Evolutionary conservation across 164 flowering plant species (phyloP), one percentile per base, ranked within the genome.

Genomic region (Tetrastigma voinierianum): DNA sequence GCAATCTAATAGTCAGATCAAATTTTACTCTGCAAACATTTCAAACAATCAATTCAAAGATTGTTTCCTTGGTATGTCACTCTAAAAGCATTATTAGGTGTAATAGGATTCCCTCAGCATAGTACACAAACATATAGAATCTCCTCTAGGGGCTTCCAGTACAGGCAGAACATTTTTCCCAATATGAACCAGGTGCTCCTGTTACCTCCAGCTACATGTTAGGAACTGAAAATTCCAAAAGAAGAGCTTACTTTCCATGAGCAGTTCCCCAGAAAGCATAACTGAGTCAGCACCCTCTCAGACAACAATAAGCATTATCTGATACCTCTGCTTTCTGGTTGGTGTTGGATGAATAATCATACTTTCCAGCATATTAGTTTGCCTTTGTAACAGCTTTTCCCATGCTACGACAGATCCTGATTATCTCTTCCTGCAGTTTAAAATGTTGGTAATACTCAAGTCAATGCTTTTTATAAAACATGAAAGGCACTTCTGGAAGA

Each of bases 201-300:
- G 12, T 61, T 46, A 14, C 19, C 61, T 9, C 47, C 45, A 45
- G 56, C 17, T 9, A 48, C 43, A 24, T 19, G 46, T 18, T 44
- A 17, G 13, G 10, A 44, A 54, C 43, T 18, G 60, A 17, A 58
- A 46, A 23, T 10, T 14, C n/a, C 1, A 7, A 59, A 59, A 46
- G 44, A 23, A 60, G 49, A 51, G 70, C 97, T n/a, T 78, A 91
- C 97, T 91, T 91, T 69, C 97, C 97, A 67, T 91, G 92, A 59
- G 97, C 97, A 68, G 97, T 88, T n/a, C n/a, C 79, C 97, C 97
- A 64, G 97, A 91, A 48, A 91, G 93, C 97, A 91, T 91, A 66
- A 91, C 83, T 23, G 96, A 93, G 84, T 91, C 97, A 79, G 97
- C 86, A 56, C 97, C 94, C 74, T n/a, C n/a, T n/a, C n/a, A n/a